Evolutionary conservation across 2,329 filamentous ascomycete species (phyloP).

Genomic region (Neonectria neomacrospora): DNA sequence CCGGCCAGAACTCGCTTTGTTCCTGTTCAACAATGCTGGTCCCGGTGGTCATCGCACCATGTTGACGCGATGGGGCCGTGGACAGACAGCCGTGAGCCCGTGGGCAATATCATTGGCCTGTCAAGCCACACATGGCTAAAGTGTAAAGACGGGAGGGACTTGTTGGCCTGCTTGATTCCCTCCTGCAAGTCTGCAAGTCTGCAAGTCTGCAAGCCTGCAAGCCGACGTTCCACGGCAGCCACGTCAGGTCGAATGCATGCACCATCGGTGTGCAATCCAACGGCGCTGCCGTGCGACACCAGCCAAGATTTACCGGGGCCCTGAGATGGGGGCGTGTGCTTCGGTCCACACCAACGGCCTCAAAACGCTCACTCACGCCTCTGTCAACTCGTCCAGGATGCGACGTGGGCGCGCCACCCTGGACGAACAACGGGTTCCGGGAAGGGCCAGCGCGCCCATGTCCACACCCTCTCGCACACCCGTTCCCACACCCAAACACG

Average conservation of each 20-base stretch:
- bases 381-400: conserved; percentile 6
- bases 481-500: background rate
- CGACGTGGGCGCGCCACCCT: conserved; percentile 5
- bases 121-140: conserved; percentile 21
- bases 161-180: conserved; percentile 1
- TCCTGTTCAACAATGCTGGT: background rate
- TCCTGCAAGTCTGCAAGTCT: background rate
- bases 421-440: conserved; percentile 23
- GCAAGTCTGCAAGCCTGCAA: background rate
- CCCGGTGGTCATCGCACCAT: conserved; percentile 20
- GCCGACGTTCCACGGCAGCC: conserved; percentile 33
- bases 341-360: background rate
- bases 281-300: conserved; percentile 40
- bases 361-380: conserved; percentile 1
- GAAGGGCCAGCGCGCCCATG: conserved; percentile 1
- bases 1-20: conserved; percentile 8
- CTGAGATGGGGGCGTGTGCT: conserved; percentile 18
- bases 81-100: conserved; percentile 23
- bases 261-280: conserved; percentile 33
- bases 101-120: conserved; percentile 13
- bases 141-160: conserved; percentile 4
- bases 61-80: conserved; percentile 31
- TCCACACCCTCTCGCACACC: background rate
- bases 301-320: conserved; percentile 1
- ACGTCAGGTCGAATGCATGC: conserved; percentile 38